Conservation (phyloP, 805 yeast species). For the Naumovozyma baii region DNA sequence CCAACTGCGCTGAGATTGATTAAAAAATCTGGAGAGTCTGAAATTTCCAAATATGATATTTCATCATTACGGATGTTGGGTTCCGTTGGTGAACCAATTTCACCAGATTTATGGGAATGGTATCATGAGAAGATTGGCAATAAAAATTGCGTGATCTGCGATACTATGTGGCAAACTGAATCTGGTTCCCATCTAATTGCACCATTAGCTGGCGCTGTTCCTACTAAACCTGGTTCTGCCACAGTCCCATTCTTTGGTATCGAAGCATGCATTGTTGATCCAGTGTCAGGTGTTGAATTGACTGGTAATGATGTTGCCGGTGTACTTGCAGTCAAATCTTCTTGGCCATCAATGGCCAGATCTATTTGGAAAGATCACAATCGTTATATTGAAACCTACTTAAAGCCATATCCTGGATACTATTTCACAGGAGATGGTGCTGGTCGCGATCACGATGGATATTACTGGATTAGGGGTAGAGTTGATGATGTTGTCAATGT, state of each 20-base stretch:
- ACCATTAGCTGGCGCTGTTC: constrained; percentile 88
- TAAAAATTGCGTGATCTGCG: constrained; percentile 79
- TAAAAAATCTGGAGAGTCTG: constrained; percentile 79
- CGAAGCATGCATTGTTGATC: constrained; percentile 84
- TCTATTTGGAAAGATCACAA: constrained; percentile 83
- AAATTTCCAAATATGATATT: constrained; percentile 70
- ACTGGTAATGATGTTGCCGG: constrained; percentile 90
- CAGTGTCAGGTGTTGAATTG: constrained; percentile 79
- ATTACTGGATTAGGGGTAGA: constrained; percentile 95
- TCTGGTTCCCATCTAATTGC: constrained; percentile 92
- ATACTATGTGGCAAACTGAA: constrained; percentile 99
- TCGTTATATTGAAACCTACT: constrained; percentile 82
- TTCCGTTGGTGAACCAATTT: constrained; percentile 98
- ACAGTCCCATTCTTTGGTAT: constrained; percentile 95
- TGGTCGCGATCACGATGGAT: constrained; percentile 92
- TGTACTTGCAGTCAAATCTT: constrained; percentile 75
- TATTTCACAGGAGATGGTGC: constrained; percentile 99
- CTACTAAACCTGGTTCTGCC: constrained; percentile 96
- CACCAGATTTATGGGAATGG: constrained; percentile 98
- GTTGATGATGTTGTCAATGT: constrained; percentile 98
- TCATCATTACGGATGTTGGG: constrained; percentile 83
- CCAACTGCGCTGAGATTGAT: constrained; percentile 97
- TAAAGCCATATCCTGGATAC: constrained; percentile 85
- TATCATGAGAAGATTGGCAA: constrained; percentile 88
- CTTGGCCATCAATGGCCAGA: constrained; percentile 99